Evolutionary conservation across 106 monocot genomes (phyloP), one percentile per base, ranked within the genome.

Genomic region (Acanthochlamys bracteata): DNA sequence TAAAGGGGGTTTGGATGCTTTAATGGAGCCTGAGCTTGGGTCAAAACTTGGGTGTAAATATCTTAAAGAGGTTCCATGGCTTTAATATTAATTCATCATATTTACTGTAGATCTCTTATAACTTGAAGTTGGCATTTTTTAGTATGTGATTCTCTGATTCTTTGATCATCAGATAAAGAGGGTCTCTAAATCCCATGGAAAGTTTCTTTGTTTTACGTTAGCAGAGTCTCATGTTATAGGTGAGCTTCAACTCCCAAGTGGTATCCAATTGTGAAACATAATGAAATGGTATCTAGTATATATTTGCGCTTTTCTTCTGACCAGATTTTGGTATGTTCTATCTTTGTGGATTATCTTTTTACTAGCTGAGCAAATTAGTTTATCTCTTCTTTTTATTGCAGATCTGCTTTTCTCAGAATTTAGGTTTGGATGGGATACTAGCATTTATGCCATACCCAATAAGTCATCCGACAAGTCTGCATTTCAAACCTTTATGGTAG

Each of bases 191-290:
- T 47, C 63, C 25, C 74, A 82, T 64, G 96, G 96, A 39, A 88
- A 85, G 61, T 96, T 69, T 77, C 57, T 91, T 15, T 96, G 96
- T 70, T 74, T 91, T 33, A 91, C 96, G 42, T 78, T 96, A 42
- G 90, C 85, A 45, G 96, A 96, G 73, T 80, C 88, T 73, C 87
- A 96, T 85, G 91, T 96, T 61, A 24, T 91, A 80, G 80, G 96
- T 91, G 51, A 74, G 80, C 19, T 69, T 79, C 4, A 23, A 52
- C 57, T 43, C 7, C 43, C 7, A 7, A 8, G 13, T 43, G 43
- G 43, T 8, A 13, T 13, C 43, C 10, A 7, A 7, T 43, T 7
- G 43, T 8, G 7, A 8, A 43, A 43, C 43, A 13, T 8, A 43
- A 43, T 43, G 10, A 43, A 43, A 43, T 13, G 13, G 43, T 8